phyloP scores from a whole-genome alignment of 139 green algal species.

The Chlamydomonas schloesseri region DNA sequence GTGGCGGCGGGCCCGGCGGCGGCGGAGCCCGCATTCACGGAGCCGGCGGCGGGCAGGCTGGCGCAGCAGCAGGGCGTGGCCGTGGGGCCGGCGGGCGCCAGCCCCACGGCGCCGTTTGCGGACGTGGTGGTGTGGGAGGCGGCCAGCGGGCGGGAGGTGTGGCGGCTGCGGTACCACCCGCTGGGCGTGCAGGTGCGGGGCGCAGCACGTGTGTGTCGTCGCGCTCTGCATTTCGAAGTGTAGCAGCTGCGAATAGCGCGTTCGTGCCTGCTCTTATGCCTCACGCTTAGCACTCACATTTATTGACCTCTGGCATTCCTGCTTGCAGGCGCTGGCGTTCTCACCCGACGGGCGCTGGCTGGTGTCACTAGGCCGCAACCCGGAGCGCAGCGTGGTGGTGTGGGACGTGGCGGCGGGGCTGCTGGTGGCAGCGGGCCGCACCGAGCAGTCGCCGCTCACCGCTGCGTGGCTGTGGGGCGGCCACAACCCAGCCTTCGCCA shows the following conservation, averaged over 20 bases:
- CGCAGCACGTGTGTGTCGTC: background rate
- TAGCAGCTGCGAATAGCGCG: background rate
- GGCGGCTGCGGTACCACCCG: conserved; percentile 58
- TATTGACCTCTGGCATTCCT: no score
- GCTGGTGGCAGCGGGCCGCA: conserved; percentile 53
- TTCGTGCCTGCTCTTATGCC: no score
- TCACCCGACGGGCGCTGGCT: conserved; percentile 59
- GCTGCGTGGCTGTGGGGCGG: conserved; percentile 57
- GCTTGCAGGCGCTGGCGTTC: conserved; percentile 66
- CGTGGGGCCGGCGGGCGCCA: background rate
- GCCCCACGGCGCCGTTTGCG: conserved; percentile 32
- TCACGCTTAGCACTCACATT: no score
- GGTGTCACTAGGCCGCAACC: conserved; percentile 49
- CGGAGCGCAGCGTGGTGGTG: conserved; percentile 66
- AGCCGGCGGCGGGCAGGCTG: conserved; percentile 10
- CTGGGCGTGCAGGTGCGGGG: conserved; percentile 44
- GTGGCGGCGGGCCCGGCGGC: conserved; percentile 6
- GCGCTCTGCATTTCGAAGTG: background rate
- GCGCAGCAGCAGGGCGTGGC: background rate
- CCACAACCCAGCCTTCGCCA: conserved; percentile 60
- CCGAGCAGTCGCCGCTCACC: conserved; percentile 1
- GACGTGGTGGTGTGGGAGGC: conserved; percentile 50
- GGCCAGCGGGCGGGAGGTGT: conserved; percentile 11
- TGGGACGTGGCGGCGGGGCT: conserved; percentile 59
- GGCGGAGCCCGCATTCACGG: conserved; percentile 13